Conservation (phyloP, 106 monocot genomes). For the Platanthera zijinensis region DNA sequence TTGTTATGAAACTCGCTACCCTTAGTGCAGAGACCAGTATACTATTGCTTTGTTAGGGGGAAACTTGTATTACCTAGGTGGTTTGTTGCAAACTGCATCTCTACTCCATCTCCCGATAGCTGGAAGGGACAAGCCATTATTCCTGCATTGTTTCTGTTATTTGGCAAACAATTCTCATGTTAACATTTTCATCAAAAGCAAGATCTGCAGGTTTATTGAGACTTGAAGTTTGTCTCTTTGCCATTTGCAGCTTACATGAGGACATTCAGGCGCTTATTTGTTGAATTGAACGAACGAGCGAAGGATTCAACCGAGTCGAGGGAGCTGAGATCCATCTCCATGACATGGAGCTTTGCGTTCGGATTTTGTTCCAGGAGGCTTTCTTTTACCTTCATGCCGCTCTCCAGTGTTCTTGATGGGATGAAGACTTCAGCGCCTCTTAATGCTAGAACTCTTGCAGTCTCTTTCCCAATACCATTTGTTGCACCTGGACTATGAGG, state of each 20-base stretch:
- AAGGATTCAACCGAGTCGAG: conserved; percentile 61
- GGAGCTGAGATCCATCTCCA: conserved; percentile 86
- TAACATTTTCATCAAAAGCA: neutral
- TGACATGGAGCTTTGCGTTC: conserved; percentile 47
- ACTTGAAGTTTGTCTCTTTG: neutral
- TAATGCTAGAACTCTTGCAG: conserved; percentile 61
- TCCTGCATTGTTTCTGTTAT: conserved; percentile 20
- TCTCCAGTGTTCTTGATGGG: conserved; percentile 49
- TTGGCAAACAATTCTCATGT: neutral
- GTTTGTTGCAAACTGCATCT: conserved; percentile 86
- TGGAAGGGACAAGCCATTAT: conserved; percentile 71
- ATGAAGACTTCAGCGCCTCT: conserved; percentile 63
- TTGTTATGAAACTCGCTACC: no score
- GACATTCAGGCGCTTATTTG: conserved; percentile 60
- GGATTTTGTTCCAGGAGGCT: conserved; percentile 58
- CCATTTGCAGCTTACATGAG: conserved; percentile 49
- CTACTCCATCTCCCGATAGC: conserved; percentile 65
- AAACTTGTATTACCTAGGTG: conserved; percentile 49
- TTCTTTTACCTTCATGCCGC: conserved; percentile 50
- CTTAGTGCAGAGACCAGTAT: neutral
- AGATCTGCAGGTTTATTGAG: neutral
- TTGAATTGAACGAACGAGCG: conserved; percentile 45
- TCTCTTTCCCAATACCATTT: conserved; percentile 84
- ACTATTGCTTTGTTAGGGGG: neutral
- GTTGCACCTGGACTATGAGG: conserved; percentile 44